Base-by-base conservation (phyloP, 2,329 filamentous ascomycete species). In the Colletotrichum sansevieriae region DNA sequence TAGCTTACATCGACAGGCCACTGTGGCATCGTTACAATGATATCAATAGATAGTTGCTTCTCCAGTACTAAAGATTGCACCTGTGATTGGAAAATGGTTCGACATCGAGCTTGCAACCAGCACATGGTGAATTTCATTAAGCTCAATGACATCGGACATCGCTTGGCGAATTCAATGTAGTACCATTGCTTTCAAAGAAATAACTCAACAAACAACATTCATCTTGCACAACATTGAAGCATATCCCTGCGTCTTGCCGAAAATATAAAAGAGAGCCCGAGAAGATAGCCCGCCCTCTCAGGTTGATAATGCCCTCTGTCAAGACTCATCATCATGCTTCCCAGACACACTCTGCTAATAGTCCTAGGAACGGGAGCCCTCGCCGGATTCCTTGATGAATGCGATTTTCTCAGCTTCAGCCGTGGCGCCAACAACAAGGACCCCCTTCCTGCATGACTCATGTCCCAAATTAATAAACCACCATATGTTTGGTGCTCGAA, bases 21-120 rank as follows among this genome's bases (percentile, higher is more conserved):
- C 39, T 25, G 25, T 9, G 47, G 54, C 37, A 44, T 47, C 64
- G 44, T 55, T 25, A 52, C 41, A 52, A 37, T 25, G 57, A 55
- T 41, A 59, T 35, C 59, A 68, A 51, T 56, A 58, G 46, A 65
- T 65, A 49, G 65, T 54, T 37, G 59, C 37, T 52, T 54, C 7
- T 54, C 37, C 35, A 12, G 15, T 13, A 49, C n/a, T 3, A 44
- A 6, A 29, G 11, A 41, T 10, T 39, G 11, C 37, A 13, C 12
- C 9, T 11, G 0, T 13, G 37, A 39, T 39, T 39, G 10, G 3
- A 2, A 8, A 6, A 13, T 15, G 10, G 37, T 39, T 3, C 22
- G 46, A 49, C 46, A 22, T 49, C 25, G 4, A 4, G 4, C 4
- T 5, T 25, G 25, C 25, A 5, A 25, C 7, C 29, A 29, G 29